Conservation (phyloP, 768 basidiomycete genomes). For the Tylopilus subfusipes region DNA sequence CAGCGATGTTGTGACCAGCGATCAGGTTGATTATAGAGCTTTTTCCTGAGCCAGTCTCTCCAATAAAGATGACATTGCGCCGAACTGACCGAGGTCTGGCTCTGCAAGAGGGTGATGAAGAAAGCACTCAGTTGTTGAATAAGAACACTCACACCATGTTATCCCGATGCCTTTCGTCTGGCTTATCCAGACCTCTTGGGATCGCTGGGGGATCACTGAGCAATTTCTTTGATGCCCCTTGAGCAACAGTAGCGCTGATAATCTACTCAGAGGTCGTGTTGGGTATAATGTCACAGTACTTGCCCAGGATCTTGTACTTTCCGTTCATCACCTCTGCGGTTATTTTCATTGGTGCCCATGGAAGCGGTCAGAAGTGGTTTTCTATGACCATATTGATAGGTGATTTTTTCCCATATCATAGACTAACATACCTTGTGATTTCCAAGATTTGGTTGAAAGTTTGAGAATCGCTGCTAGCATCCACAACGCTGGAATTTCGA, state of each 20-base stretch:
- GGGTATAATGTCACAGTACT: neutral
- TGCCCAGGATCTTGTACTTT: neutral
- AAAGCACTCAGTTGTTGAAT: no score
- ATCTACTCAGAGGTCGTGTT: neutral
- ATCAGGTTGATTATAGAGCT: conserved; percentile 44
- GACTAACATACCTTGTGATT: neutral
- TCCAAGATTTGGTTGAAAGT: neutral
- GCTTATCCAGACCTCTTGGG: neutral
- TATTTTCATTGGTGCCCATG: neutral
- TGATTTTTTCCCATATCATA: neutral
- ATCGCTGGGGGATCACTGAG: neutral
- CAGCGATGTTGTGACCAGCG: conserved; percentile 17
- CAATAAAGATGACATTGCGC: conserved; percentile 37
- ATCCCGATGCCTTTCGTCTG: no score
- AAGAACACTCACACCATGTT: no score
- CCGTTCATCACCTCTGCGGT: neutral
- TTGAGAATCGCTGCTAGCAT: neutral
- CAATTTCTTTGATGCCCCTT: neutral
- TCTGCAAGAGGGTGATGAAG: neutral
- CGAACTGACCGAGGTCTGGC: neutral
- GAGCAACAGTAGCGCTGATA: neutral
- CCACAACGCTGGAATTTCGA: neutral
- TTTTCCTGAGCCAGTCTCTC: conserved; percentile 35
- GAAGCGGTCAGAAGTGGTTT: neutral
- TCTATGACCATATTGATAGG: neutral